Percentiles rank a stretch among this genome's conserved stretches.
Evolutionary conservation across 2,329 filamentous ascomycete species (phyloP).

Genomic region (Xylaria sp.): DNA sequence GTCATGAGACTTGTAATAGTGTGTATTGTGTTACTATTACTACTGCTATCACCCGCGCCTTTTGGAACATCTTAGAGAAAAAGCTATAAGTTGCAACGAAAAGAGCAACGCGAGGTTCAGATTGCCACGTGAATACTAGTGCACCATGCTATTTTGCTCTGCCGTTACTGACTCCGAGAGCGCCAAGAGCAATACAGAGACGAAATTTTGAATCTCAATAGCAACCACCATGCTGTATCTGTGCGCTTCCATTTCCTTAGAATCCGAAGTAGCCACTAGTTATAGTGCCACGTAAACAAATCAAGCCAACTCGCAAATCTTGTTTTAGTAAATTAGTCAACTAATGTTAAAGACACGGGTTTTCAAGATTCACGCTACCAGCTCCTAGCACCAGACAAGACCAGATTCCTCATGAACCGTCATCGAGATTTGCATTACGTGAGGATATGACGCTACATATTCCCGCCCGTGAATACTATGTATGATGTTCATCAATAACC

Average conservation of each 20-base stretch:
- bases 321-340: background rate
- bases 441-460: conserved; percentile 13
- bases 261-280: conserved; percentile 13
- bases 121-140: conserved; percentile 13
- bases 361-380: background rate
- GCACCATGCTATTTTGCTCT: background rate
- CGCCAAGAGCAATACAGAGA: background rate
- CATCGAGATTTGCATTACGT: conserved; percentile 12
- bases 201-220: too few relatives aligned
- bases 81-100: conserved; percentile 9
- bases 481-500: background rate
- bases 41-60: background rate
- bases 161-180: background rate
- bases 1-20: conserved; percentile 7
- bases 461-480: background rate
- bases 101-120: background rate
- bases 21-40: conserved; percentile 11
- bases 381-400: background rate
- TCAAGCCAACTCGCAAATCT: conserved; percentile 7
- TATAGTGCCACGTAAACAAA: conserved; percentile 18
- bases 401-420: conserved; percentile 10
- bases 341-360: background rate
- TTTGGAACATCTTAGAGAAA: background rate
- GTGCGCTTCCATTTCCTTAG: background rate
- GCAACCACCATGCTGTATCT: background rate